Evolutionary conservation across 2,329 filamentous ascomycete genomes (phyloP).

Genomic region (Aspergillus sp.): DNA sequence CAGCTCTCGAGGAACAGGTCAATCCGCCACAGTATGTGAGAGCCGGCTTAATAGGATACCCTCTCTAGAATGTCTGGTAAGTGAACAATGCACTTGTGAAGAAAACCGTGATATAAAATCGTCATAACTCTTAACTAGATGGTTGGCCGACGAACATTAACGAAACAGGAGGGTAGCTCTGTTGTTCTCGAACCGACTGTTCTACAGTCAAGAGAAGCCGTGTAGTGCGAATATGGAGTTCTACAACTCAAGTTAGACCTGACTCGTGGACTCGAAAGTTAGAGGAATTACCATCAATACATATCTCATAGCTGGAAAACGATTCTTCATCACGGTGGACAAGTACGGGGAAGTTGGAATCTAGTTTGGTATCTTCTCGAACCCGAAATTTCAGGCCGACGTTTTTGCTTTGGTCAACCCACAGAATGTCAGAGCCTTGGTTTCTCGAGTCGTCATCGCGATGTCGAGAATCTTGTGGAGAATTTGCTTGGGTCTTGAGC

Average conservation of each 20-base stretch:
- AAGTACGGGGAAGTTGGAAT: slow-evolving; percentile 53
- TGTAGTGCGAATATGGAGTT: slow-evolving; percentile 65
- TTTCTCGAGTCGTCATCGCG: slow-evolving; percentile 11
- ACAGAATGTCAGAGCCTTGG: slow-evolving; percentile 55
- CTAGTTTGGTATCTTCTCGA: slow-evolving; percentile 48
- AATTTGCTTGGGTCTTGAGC: slow-evolving; percentile 52
- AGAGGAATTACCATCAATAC: slow-evolving; percentile 63
- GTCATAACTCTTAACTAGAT: slow-evolving; percentile 9
- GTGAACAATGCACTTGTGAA: background rate
- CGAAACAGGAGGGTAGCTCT: slow-evolving; percentile 58
- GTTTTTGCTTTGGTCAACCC: slow-evolving; percentile 63
- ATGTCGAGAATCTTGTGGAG: background rate
- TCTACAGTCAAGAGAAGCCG: slow-evolving; percentile 66
- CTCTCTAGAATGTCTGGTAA: background rate
- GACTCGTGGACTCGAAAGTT: background rate
- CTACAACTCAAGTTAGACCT: slow-evolving; percentile 40
- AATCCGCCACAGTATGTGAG: background rate
- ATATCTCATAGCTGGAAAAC: slow-evolving; percentile 68
- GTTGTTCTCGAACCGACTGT: slow-evolving; percentile 60
- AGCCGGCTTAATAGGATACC: background rate
- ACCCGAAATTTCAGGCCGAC: slow-evolving; percentile 71
- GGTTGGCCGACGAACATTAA: slow-evolving; percentile 21
- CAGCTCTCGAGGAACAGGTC: no score
- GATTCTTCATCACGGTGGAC: slow-evolving; percentile 61
- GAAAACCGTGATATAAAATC: background rate